phyloP scores from a whole-genome alignment of 257 asterid species.

The Solanum boliviense region DNA sequence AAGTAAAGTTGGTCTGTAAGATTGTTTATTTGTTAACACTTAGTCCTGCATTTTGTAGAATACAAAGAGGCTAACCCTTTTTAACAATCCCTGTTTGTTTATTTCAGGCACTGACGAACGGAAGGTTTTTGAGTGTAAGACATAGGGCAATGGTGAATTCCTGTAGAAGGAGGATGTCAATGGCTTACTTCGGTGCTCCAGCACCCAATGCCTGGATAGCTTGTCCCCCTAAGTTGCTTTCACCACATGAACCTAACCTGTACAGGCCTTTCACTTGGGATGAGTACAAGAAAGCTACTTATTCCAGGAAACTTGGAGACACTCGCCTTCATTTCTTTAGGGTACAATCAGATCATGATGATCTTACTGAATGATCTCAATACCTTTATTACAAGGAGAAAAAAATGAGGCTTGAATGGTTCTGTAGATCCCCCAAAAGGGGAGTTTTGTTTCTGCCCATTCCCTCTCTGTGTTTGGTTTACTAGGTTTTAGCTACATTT shows the following conservation, averaged over 20 bases:
- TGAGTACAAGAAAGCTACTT: slow-evolving; percentile 34
- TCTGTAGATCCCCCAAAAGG: background rate
- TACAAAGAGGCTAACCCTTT: background rate
- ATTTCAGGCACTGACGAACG: slow-evolving; percentile 50
- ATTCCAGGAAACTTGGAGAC: slow-evolving; percentile 22
- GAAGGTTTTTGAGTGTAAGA: slow-evolving; percentile 50
- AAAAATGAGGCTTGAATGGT: background rate
- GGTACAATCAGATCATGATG: background rate
- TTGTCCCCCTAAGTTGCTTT: slow-evolving; percentile 17
- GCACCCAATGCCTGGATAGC: slow-evolving; percentile 27
- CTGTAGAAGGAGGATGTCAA: slow-evolving; percentile 35
- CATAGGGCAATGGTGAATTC: slow-evolving; percentile 50
- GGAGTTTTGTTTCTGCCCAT: background rate
- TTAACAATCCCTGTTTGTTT: background rate
- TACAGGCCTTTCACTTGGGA: slow-evolving; percentile 49
- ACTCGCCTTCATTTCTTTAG: slow-evolving; percentile 27
- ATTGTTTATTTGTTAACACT: background rate
- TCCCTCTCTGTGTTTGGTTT: background rate
- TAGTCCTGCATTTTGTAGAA: background rate
- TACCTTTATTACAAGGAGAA: background rate
- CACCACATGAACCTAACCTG: slow-evolving; percentile 14
- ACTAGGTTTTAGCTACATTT: background rate
- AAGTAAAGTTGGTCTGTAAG: background rate
- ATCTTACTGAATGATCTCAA: background rate
- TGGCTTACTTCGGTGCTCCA: slow-evolving; percentile 57